These are phyloP conservation scores for Spizellomyces sp. DNA, from an alignment of 192 early-diverging fungal species.

Conservation along the genomic window DNA sequence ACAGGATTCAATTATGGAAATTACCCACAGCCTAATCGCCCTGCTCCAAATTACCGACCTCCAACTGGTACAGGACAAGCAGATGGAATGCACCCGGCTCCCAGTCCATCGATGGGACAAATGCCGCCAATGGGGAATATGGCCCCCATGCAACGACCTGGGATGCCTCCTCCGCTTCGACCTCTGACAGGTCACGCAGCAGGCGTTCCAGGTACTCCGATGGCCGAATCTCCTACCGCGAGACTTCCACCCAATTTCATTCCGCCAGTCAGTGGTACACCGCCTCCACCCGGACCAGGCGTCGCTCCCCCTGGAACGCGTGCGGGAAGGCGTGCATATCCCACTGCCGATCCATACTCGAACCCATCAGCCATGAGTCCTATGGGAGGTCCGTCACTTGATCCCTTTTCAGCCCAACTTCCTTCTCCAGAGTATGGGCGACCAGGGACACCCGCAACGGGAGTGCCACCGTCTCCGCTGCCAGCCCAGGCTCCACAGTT, in stretches of 20 bases:
- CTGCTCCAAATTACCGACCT: neutral
- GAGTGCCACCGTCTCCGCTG: neutral
- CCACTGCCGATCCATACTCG: conserved; percentile 21
- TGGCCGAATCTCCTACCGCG: neutral
- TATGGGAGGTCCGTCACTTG: neutral
- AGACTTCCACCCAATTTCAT: conserved; percentile 14
- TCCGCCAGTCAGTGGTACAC: conserved; percentile 28
- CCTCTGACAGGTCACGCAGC: neutral
- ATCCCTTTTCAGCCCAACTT: conserved; percentile 28
- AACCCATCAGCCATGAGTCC: conserved; percentile 4
- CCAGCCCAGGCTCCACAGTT: conserved; percentile 18
- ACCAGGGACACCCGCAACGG: conserved; percentile 18
- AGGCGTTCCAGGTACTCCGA: neutral
- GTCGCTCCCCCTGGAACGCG: conserved; percentile 28
- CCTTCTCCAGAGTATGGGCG: conserved; percentile 16
- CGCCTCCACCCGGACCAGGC: conserved; percentile 30
- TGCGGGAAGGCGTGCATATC: conserved; percentile 25
- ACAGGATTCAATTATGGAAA: too few relatives aligned
- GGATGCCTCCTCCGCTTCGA: conserved; percentile 2
- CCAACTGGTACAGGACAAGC: neutral
- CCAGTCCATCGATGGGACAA: conserved; percentile 18
- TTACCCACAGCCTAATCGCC: neutral
- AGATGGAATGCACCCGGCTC: neutral
- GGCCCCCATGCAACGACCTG: neutral
- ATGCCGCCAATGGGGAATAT: neutral